Percentiles rank a stretch among this genome's conserved stretches.
Evolutionary conservation across 495 filamentous ascomycete genomes (phyloP).

Genomic region (Delitschia confertaspora): DNA sequence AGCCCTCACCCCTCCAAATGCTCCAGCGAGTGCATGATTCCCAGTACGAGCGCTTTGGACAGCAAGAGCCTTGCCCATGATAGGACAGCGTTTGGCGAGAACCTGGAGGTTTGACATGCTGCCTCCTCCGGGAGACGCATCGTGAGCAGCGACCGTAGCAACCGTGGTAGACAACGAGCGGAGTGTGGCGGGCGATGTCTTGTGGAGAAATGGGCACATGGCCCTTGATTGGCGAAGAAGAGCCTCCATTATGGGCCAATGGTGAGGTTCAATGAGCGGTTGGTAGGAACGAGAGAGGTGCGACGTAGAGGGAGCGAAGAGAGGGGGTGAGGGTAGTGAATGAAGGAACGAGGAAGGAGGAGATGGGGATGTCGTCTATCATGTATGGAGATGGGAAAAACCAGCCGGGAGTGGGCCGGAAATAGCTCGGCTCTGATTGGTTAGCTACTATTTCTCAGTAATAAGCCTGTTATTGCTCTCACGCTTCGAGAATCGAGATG

Average conservation of each 20-base stretch:
- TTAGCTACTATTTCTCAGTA: too few species aligned
- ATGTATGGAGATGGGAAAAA: too few species aligned
- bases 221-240: conserved; percentile 86
- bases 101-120: conserved; percentile 96
- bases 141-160: conserved; percentile 55
- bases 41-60: conserved; percentile 64
- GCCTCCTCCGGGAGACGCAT: conserved; percentile 67
- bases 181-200: conserved; percentile 79
- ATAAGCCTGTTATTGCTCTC: too few species aligned
- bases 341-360: not conserved
- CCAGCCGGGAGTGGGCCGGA: too few species aligned
- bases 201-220: conserved; percentile 95
- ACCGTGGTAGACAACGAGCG: conserved; percentile 80
- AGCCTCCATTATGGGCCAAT: conserved; percentile 72
- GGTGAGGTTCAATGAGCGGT: not conserved
- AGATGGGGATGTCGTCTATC: not conserved
- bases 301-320: too few species aligned
- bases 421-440: too few species aligned
- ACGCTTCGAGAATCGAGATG: too few species aligned
- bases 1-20: conserved; percentile 38
- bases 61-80: conserved; percentile 96
- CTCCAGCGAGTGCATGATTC: conserved; percentile 37
- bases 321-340: not conserved
- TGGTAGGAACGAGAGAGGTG: not conserved
- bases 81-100: conserved; percentile 86